Conservation (phyloP, 2,329 filamentous ascomycete genomes). For the Diaporthe sp. region DNA sequence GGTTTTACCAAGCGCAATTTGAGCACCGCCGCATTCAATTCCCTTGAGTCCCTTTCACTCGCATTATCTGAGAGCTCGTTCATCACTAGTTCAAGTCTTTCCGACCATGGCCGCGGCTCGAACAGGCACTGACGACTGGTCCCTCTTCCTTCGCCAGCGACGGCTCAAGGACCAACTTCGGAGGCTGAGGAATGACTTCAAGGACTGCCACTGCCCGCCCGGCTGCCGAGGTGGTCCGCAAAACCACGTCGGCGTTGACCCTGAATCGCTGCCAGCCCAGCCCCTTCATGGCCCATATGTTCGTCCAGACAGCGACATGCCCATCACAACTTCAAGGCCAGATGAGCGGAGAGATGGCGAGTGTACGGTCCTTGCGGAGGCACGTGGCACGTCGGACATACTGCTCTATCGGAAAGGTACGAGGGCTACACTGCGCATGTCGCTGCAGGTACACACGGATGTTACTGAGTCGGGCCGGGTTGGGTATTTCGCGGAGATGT, state of each 20-base stretch:
- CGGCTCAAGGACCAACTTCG: background rate
- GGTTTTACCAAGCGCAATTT: background rate
- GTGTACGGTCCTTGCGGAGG: background rate
- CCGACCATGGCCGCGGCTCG: background rate
- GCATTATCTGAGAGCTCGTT: too few relatives aligned
- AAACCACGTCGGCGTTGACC: background rate
- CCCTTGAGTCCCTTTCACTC: background rate
- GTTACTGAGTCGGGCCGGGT: background rate
- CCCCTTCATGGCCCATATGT: background rate
- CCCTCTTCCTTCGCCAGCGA: background rate
- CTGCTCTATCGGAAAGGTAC: background rate
- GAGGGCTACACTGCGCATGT: slow-evolving; percentile 10
- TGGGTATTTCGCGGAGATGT: background rate
- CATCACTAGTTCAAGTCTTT: background rate
- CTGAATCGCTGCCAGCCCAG: background rate
- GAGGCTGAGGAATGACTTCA: background rate
- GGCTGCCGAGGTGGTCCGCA: background rate
- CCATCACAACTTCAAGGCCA: background rate
- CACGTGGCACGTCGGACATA: background rate
- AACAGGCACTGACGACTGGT: background rate
- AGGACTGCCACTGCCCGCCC: background rate
- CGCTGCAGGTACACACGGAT: background rate
- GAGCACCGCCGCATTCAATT: too few relatives aligned
- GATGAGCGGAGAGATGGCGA: background rate
- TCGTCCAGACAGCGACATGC: background rate